phyloP scores from a whole-genome alignment of 352 stramenopile species.

The Globisporangium viniferum region DNA sequence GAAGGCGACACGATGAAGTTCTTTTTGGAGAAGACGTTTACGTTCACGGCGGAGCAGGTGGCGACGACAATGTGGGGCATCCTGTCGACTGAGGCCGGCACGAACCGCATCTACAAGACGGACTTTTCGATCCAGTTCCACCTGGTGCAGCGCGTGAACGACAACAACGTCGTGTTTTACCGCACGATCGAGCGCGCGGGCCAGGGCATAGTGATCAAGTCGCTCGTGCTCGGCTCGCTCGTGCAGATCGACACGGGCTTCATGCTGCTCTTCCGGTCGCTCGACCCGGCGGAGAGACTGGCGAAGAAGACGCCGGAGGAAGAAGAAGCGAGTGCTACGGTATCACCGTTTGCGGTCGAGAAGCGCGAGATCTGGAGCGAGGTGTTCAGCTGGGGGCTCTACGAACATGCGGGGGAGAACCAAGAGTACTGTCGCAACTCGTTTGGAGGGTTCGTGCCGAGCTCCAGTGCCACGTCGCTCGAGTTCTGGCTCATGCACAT shows the following conservation, averaged over 20 bases:
- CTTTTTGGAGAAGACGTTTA: conserved; percentile 61
- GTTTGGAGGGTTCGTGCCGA: conserved; percentile 58
- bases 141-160: conserved; percentile 50
- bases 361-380: conserved; percentile 47
- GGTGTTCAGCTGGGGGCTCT: conserved; percentile 67
- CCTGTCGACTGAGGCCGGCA: conserved; percentile 45
- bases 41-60: conserved; percentile 33
- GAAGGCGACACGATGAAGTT: conserved; percentile 57
- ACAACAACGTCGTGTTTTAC: conserved; percentile 61
- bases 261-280: conserved; percentile 60
- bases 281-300: conserved; percentile 36
- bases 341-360: conserved; percentile 19
- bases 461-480: conserved; percentile 37
- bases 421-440: conserved; percentile 52
- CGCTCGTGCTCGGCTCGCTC: conserved; percentile 50
- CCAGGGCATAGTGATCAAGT: conserved; percentile 43
- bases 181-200: conserved; percentile 51
- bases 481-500: conserved; percentile 74
- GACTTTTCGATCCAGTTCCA: conserved; percentile 47
- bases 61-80: conserved; percentile 54
- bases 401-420: conserved; percentile 34
- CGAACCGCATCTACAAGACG: conserved; percentile 66
- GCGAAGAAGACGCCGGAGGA: neutral
- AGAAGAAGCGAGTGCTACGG: neutral
- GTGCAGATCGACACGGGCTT: conserved; percentile 54